Evolutionary conservation across 2,329 filamentous ascomycete species (phyloP).

Genomic region (Pseudogymnoascus verrucosus): DNA sequence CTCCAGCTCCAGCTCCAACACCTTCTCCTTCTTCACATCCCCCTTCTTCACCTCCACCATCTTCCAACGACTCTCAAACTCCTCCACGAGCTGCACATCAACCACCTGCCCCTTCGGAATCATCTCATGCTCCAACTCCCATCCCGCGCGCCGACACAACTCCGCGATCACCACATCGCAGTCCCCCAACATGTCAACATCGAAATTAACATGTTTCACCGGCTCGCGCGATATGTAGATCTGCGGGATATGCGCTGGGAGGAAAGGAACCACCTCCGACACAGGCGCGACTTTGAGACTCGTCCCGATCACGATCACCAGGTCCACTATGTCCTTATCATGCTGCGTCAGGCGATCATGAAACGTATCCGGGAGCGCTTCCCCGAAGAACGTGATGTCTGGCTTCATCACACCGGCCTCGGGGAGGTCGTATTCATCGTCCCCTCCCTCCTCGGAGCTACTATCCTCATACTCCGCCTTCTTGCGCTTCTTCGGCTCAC

Average conservation of each 20-base stretch:
- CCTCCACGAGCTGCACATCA: constrained; percentile 43
- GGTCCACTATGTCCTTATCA: constrained; percentile 72
- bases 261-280: constrained; percentile 75
- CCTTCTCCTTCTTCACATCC: not conserved
- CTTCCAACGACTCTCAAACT: constrained; percentile 33
- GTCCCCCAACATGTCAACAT: constrained; percentile 92
- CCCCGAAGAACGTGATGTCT: constrained; percentile 97
- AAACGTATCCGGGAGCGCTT: constrained; percentile 78
- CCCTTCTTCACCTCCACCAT: not conserved
- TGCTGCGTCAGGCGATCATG: constrained; percentile 70
- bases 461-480: constrained; percentile 19
- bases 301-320: constrained; percentile 93
- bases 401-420: constrained; percentile 83
- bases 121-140: constrained; percentile 75
- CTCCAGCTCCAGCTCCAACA: not conserved
- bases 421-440: constrained; percentile 56
- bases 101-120: constrained; percentile 59
- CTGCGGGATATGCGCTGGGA: constrained; percentile 75
- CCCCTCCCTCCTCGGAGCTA: constrained; percentile 30
- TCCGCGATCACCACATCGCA: constrained; percentile 87
- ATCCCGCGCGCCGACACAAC: constrained; percentile 72
- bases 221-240: constrained; percentile 84
- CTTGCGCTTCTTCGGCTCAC: constrained; percentile 30
- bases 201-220: constrained; percentile 85
- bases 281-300: constrained; percentile 94